Evolutionary conservation across 306 rosid genomes (phyloP).

Genomic region (Lagenaria siceraria): DNA sequence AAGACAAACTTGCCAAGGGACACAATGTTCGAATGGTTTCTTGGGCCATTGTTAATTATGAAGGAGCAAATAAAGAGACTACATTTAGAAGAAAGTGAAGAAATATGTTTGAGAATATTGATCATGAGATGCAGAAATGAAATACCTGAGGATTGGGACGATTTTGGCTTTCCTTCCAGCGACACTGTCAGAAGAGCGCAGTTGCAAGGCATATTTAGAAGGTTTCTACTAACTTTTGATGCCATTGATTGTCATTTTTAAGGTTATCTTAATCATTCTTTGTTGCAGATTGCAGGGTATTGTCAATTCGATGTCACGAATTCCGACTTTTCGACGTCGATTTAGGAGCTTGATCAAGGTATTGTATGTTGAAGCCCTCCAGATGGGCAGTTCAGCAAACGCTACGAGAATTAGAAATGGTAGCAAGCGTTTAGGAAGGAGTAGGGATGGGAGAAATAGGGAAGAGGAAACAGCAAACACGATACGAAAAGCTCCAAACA

Average conservation of each 20-base stretch:
- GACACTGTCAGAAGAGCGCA: constrained; percentile 61
- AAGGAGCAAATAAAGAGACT: constrained; percentile 63
- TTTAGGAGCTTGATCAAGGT: constrained; percentile 45
- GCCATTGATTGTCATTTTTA: not conserved
- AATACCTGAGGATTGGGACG: constrained; percentile 63
- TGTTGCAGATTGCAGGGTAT: constrained; percentile 57
- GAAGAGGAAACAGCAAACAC: constrained; percentile 8
- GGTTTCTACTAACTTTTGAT: constrained; percentile 15
- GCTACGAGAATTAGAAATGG: constrained; percentile 1
- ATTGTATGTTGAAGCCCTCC: constrained; percentile 56
- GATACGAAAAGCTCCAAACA: not conserved
- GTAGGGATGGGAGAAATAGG: constrained; percentile 10
- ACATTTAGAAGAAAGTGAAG: constrained; percentile 38
- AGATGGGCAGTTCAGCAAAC: constrained; percentile 24
- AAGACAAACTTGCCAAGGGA: constrained; percentile 52
- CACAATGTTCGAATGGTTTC: constrained; percentile 63
- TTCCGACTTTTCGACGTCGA: constrained; percentile 58
- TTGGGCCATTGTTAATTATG: constrained; percentile 60
- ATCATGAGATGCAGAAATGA: constrained; percentile 49
- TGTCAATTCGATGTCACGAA: constrained; percentile 50
- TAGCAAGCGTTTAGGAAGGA: constrained; percentile 4
- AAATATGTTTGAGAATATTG: constrained; percentile 39
- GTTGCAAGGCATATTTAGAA: constrained; percentile 64
- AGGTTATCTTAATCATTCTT: not conserved
- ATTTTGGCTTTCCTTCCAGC: constrained; percentile 35